These are phyloP conservation scores for Neurospora cerealis DNA, from an alignment of 495 filamentous ascomycete genomes.

Conservation along the genomic window DNA sequence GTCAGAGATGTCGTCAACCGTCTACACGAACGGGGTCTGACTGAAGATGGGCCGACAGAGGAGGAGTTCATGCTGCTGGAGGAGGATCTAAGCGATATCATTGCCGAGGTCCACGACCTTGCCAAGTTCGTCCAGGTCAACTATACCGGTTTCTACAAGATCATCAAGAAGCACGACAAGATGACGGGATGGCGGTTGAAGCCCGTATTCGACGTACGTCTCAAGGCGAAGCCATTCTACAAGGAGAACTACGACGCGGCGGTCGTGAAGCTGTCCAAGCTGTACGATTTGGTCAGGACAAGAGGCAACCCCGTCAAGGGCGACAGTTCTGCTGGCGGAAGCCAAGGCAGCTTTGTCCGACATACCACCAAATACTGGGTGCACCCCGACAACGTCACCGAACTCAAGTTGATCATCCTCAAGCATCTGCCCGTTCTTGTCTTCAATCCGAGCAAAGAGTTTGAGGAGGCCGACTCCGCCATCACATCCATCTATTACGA, in stretches of 20 bases:
- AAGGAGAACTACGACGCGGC: constrained; percentile 97
- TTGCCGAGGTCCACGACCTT: constrained; percentile 96
- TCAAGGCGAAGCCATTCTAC: constrained; percentile 96
- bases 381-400: constrained; percentile 95
- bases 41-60: constrained; percentile 57
- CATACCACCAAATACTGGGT: constrained; percentile 99
- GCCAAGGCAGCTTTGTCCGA: constrained; percentile 90
- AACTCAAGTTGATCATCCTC: constrained; percentile 91
- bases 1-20: constrained; percentile 76
- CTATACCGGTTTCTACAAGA: constrained; percentile 99
- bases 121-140: constrained; percentile 98
- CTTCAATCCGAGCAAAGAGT: constrained; percentile 96
- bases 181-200: constrained; percentile 87
- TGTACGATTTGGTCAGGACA: constrained; percentile 91
- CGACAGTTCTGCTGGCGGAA: constrained; percentile 81
- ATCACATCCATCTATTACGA: constrained; percentile 99
- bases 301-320: constrained; percentile 86
- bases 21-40: constrained; percentile 47
- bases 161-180: constrained; percentile 99
- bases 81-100: constrained; percentile 92
- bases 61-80: constrained; percentile 93
- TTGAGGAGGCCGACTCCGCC: constrained; percentile 76
- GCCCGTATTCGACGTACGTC: constrained; percentile 83
- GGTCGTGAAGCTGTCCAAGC: constrained; percentile 87
- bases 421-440: constrained; percentile 97